Base-by-base conservation (phyloP, 2,329 filamentous ascomycete genomes). In the Sclerotinia borealis region DNA sequence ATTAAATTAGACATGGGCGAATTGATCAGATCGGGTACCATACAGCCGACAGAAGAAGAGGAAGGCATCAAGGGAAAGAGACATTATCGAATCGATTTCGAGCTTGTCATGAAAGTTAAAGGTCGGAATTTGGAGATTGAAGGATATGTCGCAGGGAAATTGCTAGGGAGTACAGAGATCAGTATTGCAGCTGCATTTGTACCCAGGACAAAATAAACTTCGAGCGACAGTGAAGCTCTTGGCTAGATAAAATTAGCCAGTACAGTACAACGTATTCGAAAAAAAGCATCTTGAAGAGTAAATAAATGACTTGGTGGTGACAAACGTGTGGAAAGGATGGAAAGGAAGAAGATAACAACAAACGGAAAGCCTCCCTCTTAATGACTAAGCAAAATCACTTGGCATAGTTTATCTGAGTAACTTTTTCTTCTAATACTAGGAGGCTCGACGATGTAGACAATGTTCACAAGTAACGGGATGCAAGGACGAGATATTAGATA, bases 171-270 rank as follows among this genome's bases (percentile, higher is more conserved):
- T 22, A 9, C 50, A n/a, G 22, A 59, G 17, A 39, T 50, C 22
- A 50, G 45, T 29, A 59, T 59, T 22, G 45, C 56, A 15, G 56
- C 45, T n/a, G 27, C 45, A n/a, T 59, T 59, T 9, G 45, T 59
- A 4, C 45, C 45, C 4, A 45, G 31, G n/a, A 59, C 45, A 31
- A 55, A 43, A n/a, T 55, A 10, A 43, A 27, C 13, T 43, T 22
- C 9, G 5, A 39, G 7, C 2, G 9, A 29, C n/a, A n/a, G n/a
- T n/a, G n/a, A n/a, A n/a, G n/a, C n/a, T n/a, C 37, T 27, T 34
- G 19, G n/a, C 17, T 11, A 25, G 19, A 22, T 22, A 5, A 1
- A 4, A 47, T 45, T 11, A 25, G 10, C n/a, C 10, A n/a, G n/a
- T n/a, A 25, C n/a, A 25, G 11, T n/a, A n/a, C 10, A 27, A 47